These are phyloP conservation scores for Amaranthus cruentus DNA, from an alignment of 148 eudicot genomes.

Conservation along the genomic window DNA sequence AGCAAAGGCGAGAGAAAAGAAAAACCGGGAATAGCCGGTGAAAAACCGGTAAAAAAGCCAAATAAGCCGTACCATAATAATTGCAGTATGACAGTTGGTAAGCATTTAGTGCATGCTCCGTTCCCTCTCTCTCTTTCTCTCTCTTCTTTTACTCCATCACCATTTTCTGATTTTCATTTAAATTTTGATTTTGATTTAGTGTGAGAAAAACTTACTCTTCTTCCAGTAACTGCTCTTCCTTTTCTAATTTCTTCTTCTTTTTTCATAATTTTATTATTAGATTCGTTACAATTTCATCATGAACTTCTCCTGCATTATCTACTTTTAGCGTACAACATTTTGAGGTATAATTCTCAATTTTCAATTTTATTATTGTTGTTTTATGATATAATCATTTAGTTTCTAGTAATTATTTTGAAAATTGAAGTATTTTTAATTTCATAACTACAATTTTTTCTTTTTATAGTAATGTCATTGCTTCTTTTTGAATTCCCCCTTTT, in stretches of 20 bases:
- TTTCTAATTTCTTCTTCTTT: neutral
- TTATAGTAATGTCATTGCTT: slow-evolving; percentile 9
- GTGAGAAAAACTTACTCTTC: neutral
- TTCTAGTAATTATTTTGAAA: neutral
- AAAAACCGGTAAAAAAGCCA: slow-evolving; percentile 30
- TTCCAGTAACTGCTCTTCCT: slow-evolving; percentile 9
- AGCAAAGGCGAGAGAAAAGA: slow-evolving; percentile 6
- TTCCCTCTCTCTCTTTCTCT: slow-evolving; percentile 16
- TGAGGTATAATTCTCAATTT: neutral
- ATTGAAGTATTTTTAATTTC: slow-evolving; percentile 6
- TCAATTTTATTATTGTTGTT: slow-evolving; percentile 2
- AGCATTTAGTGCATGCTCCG: slow-evolving; percentile 65
- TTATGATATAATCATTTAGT: slow-evolving; percentile 2
- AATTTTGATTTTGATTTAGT: neutral
- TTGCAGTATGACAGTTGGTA: slow-evolving; percentile 61
- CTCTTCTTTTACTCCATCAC: slow-evolving; percentile 17
- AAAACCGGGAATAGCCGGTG: slow-evolving; percentile 32
- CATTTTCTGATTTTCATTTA: neutral
- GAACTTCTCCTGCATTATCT: neutral
- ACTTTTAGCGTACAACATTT: neutral
- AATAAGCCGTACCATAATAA: slow-evolving; percentile 28
- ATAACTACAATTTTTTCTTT: neutral
- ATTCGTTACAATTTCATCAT: neutral
- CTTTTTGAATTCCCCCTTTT: neutral
- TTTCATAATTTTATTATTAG: neutral